phyloP scores from a whole-genome alignment of 225 moss, liverwort and hornwort genomes.

The Bryum argenteum region DNA sequence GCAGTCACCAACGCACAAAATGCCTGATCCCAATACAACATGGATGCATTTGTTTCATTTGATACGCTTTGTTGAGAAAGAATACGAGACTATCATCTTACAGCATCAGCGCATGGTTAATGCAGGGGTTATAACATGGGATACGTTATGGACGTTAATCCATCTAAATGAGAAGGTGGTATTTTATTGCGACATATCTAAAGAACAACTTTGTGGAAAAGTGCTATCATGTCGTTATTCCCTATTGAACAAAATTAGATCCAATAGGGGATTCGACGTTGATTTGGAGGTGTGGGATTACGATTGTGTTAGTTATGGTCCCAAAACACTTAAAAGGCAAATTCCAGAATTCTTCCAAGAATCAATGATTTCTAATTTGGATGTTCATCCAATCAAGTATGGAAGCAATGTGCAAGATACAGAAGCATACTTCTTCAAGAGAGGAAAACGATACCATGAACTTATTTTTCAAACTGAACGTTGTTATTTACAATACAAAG shows the following conservation, averaged over 20 bases:
- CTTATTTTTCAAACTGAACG: constrained; percentile 10
- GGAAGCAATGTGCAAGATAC: background rate
- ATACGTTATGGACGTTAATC: constrained; percentile 10
- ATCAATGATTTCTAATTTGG: background rate
- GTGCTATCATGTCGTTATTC: background rate
- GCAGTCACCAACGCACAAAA: background rate
- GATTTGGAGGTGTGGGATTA: background rate
- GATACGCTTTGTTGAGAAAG: constrained; percentile 10
- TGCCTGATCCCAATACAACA: background rate
- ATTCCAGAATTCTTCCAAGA: background rate
- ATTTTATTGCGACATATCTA: background rate
- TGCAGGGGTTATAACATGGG: background rate
- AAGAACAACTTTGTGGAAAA: constrained; percentile 19
- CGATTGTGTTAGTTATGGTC: background rate
- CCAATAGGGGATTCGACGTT: too few species aligned
- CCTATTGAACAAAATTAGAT: too few species aligned
- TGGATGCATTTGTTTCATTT: background rate
- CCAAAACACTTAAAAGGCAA: background rate
- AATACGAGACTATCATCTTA: background rate
- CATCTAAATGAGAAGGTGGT: background rate
- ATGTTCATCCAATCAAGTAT: background rate
- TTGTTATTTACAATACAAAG: background rate
- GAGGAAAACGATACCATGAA: constrained; percentile 1
- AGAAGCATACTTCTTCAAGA: background rate
- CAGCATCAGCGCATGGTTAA: background rate